phyloP scores from a whole-genome alignment of 805 yeast genomes.

The Metschnikowia matae region DNA sequence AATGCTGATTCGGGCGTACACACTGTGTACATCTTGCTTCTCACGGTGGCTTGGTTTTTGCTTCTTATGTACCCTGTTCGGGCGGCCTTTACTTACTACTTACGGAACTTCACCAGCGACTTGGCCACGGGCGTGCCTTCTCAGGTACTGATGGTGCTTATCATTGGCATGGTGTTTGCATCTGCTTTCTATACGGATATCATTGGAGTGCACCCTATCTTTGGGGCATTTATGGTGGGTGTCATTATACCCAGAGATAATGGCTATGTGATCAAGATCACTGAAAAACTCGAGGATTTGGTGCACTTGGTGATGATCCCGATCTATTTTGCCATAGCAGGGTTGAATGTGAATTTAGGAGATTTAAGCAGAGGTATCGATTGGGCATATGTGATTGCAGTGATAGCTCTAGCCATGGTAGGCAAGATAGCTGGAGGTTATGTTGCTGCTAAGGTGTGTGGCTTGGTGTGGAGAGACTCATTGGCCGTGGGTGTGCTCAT shows the following conservation, averaged over 20 bases:
- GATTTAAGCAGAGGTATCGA: conserved; percentile 59
- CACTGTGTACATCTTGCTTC: conserved; percentile 63
- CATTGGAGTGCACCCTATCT: conserved; percentile 82
- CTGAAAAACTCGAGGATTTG: conserved; percentile 74
- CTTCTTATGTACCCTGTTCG: conserved; percentile 57
- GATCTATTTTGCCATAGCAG: conserved; percentile 75
- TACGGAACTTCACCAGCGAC: conserved; percentile 49
- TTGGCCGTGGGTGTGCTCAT: conserved; percentile 72
- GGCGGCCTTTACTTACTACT: conserved; percentile 40
- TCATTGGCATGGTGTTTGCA: conserved; percentile 52
- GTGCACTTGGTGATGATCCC: conserved; percentile 72
- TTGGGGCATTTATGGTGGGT: conserved; percentile 81
- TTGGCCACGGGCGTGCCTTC: conserved; percentile 59
- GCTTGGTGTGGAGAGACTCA: conserved; percentile 69
- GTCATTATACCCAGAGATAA: conserved; percentile 72
- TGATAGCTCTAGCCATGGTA: conserved; percentile 60
- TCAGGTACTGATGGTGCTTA: conserved; percentile 52
- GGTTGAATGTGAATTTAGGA: conserved; percentile 66
- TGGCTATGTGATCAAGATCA: conserved; percentile 63
- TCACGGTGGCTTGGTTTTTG: conserved; percentile 67
- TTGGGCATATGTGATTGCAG: conserved; percentile 75
- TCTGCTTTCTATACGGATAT: conserved; percentile 80
- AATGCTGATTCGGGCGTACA: conserved; percentile 65
- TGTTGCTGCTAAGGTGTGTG: conserved; percentile 57
- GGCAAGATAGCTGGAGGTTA: conserved; percentile 69